Evolutionary conservation across 208 protist species (phyloP), one percentile per base, ranked within the genome.

Genomic region (Leishmania major): DNA sequence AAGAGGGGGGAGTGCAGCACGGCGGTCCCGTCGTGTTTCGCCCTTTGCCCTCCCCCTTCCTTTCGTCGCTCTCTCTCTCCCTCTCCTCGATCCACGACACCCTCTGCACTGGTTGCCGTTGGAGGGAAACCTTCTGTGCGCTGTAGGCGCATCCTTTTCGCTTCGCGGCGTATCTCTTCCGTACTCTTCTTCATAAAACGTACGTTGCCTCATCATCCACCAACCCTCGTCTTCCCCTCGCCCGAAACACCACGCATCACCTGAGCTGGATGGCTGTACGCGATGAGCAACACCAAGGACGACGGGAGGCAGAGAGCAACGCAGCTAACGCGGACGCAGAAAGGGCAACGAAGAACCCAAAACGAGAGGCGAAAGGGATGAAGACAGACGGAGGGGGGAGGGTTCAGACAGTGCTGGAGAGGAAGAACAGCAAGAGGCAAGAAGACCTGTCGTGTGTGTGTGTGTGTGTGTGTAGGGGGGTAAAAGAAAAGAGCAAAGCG

Each of bases 331-430:
- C 59, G 22, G 59, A 2, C 28, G 59, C 19, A 25, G 57, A 64
- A 10, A 64, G 8, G 22, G 22, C 59, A 8, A 28, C 59, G 59
- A 28, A 64, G 59, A 64, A 31, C 59, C n/a, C 59, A 64, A 64
- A 28, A 64, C 10, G 28, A 64, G 28, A 67, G 70, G 77, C 35
- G 37, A 53, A 22, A n/a, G 70, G 72, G 70, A 53, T 43, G 31
- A 35, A 45, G 35, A 28, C 62, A 28, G 7, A 73, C 60, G 60
- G 45, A 10, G 53, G 15, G 35, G 35, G 17, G 40, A 4, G 35
- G 45, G 45, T 13, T 43, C 19, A 75, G 47, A 57, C 43, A 75
- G n/a, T 11, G 74, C 64, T 84, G 57, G 76, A 83, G 55, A 59
- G 57, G 60, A 35, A 13, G 69, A 43, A 77, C 57, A 81, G 71